A percentile compares a stretch with the other conserved stretches of the same genome.
phyloP scores from a whole-genome alignment of 257 asterid genomes.

The Lycium ferocissimum region DNA sequence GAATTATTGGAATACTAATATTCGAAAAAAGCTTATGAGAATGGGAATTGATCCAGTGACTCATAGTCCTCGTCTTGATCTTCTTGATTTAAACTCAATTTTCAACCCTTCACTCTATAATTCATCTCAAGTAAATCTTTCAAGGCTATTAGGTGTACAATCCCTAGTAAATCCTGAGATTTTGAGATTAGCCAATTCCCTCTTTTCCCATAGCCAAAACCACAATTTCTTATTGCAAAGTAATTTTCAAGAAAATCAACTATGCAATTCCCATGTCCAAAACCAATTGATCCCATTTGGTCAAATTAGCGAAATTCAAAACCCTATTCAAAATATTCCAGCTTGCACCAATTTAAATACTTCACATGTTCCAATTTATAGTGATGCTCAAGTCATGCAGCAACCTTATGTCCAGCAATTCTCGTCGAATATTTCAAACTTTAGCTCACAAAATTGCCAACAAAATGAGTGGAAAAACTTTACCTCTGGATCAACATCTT shows the following conservation, averaged over 20 bases:
- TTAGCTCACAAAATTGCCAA: conserved; percentile 39
- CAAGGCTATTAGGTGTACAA: conserved; percentile 59
- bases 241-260: conserved; percentile 41
- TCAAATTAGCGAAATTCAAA: conserved; percentile 47
- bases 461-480: conserved; percentile 46
- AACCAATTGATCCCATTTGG: conserved; percentile 41
- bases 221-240: conserved; percentile 42
- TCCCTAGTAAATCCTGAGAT: conserved; percentile 60
- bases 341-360: conserved; percentile 11
- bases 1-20: conserved; percentile 84
- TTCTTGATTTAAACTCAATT: conserved; percentile 67
- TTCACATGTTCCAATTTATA: conserved; percentile 26
- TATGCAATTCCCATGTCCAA: conserved; percentile 28
- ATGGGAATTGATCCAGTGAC: conserved; percentile 93
- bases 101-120: conserved; percentile 42
- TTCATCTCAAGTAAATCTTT: conserved; percentile 49
- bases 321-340: conserved; percentile 42
- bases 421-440: conserved; percentile 34
- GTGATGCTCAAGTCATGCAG: conserved; percentile 44
- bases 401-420: conserved; percentile 42
- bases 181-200: conserved; percentile 53
- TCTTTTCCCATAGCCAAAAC: conserved; percentile 45
- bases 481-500: conserved; percentile 53
- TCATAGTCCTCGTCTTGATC: conserved; percentile 77
- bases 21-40: conserved; percentile 68